Conservation (phyloP, 169 alveolate genomes). For the Cyclospora cayetanensis region DNA sequence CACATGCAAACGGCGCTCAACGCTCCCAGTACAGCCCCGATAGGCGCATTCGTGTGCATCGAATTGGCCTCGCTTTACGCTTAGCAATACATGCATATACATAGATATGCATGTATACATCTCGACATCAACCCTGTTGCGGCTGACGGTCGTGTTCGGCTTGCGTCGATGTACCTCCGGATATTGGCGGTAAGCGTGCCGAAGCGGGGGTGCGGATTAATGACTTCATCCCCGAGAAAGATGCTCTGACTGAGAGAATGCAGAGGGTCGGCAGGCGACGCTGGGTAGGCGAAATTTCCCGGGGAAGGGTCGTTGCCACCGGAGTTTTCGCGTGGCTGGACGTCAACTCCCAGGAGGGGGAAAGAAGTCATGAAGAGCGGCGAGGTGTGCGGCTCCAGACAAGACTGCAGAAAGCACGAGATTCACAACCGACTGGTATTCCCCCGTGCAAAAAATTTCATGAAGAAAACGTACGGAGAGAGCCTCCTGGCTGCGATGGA, state of each 20-base stretch:
- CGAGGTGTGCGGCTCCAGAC: not conserved
- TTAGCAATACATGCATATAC: not conserved
- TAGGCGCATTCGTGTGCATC: not conserved
- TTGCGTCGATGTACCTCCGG: not conserved
- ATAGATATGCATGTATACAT: not conserved
- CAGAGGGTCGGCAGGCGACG: slow-evolving; percentile 6
- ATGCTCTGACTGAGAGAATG: not conserved
- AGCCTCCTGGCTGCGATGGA: no score
- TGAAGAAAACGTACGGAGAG: no score
- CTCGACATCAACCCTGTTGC: not conserved
- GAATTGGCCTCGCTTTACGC: not conserved
- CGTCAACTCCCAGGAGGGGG: not conserved
- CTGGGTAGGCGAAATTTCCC: not conserved
- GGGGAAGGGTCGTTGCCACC: not conserved
- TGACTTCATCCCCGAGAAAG: slow-evolving; percentile 42
- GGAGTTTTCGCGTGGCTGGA: no score
- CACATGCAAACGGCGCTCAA: not conserved
- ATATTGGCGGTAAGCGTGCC: slow-evolving; percentile 65
- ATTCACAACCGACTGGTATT: no score
- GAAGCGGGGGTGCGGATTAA: slow-evolving; percentile 70
- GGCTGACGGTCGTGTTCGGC: not conserved
- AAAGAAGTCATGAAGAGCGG: not conserved
- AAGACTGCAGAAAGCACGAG: not conserved
- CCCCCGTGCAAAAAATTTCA: no score
- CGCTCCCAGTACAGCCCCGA: not conserved